These are phyloP conservation scores for Zasmidium cellare DNA, from an alignment of 2,329 filamentous ascomycete genomes.

Conservation along the genomic window DNA sequence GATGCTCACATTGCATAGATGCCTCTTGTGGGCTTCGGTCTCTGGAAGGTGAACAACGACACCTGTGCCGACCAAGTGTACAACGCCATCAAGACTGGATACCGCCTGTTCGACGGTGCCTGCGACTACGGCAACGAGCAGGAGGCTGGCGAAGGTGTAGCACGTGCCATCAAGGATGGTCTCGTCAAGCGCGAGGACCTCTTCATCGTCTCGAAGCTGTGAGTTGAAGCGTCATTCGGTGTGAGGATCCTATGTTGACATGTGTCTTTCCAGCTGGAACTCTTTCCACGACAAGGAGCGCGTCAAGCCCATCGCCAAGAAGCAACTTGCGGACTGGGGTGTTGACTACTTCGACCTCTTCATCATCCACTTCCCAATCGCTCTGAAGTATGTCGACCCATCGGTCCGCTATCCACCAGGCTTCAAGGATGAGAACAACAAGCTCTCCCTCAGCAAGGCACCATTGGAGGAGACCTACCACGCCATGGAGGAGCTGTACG, in stretches of 20 bases:
- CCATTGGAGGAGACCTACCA: constrained; percentile 79
- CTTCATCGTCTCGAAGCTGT: constrained; percentile 90
- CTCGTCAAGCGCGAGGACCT: constrained; percentile 82
- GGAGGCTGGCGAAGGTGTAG: constrained; percentile 73
- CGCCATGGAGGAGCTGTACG: constrained; percentile 75
- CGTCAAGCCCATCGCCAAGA: constrained; percentile 72
- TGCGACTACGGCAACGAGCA: constrained; percentile 81
- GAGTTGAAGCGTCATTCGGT: background rate
- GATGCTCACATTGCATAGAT: constrained; percentile 50
- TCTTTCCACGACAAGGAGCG: constrained; percentile 80
- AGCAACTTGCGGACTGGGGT: constrained; percentile 79
- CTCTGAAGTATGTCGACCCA: constrained; percentile 83
- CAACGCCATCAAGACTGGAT: constrained; percentile 65
- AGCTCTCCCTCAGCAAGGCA: constrained; percentile 67
- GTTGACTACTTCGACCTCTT: constrained; percentile 89
- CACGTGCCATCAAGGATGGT: constrained; percentile 77
- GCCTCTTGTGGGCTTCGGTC: constrained; percentile 74
- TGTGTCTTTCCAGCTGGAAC: constrained; percentile 47
- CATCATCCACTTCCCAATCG: constrained; percentile 77
- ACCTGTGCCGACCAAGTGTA: constrained; percentile 75
- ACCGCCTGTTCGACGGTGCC: constrained; percentile 62
- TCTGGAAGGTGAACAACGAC: constrained; percentile 81
- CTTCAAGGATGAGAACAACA: constrained; percentile 66
- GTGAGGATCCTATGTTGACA: background rate
- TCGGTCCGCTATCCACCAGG: constrained; percentile 75